Base-by-base conservation (phyloP, 2,329 filamentous ascomycete species). In the Epicoccum nigrum region DNA sequence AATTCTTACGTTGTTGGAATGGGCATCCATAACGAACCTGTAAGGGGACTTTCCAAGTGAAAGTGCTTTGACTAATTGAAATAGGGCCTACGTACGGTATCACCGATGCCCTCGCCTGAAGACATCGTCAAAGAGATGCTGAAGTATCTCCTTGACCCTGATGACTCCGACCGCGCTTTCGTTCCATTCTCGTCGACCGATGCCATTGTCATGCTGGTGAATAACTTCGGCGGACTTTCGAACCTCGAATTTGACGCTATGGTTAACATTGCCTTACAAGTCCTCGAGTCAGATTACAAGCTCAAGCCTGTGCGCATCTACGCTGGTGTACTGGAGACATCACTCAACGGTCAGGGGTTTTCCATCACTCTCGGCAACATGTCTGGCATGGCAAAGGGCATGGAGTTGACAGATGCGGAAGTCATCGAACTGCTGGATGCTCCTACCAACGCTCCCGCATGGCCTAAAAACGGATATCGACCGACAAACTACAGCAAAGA, bases 311-410 rank as follows among this genome's bases (percentile, higher is more conserved):
- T 65, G 9, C 75, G 79, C 38, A 76, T 81, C 33, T 79, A 80
- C 54, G 74, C 75, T 1, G 77, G 76, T 6, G 68, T 75, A 2
- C 79, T 83, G 37, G 80, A 83, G 52, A 82, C 80, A 0, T 82
- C 79, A 0, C 68, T 83, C 7, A 83, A 83, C 56, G 81, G 77
- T 1, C 81, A 81, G 6, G 81, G 81, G 4, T 83, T 82, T 72
- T 81, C 78, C 7, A 78, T 83, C 25, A 82, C 81, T 1, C 65
- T 84, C 0, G 79, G 79, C 25, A 83, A 83, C 56, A 68, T 83
- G 39, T 76, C 75, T 2, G 70, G 75, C 28, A 77, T 79, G 58
- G 74, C 77, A 5, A 67, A 68, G 21, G 64, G 74, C 9, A 76
- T 77, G 56, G 63, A 67, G 4, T 62, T 74, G n/a, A 61, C 68